A percentile compares a stretch with the other conserved stretches of the same genome.
phyloP scores from a whole-genome alignment of 2,329 filamentous ascomycete species.

The Xylaria sp. region DNA sequence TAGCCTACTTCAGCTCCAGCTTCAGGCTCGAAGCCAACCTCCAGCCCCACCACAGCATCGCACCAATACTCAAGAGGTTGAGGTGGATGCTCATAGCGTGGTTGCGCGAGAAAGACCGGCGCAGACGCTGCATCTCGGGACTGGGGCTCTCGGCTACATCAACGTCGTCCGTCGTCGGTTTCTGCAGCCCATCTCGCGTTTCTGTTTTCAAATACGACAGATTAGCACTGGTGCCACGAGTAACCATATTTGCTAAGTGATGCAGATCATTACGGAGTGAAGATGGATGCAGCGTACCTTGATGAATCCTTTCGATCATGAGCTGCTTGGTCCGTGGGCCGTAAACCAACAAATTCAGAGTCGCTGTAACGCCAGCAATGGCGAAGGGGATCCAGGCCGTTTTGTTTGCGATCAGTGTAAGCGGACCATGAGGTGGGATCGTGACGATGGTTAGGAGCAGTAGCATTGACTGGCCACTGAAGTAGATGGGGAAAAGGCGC shows the following conservation, averaged over 20 bases:
- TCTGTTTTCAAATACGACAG: conserved; percentile 3
- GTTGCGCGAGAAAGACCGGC: conserved; percentile 48
- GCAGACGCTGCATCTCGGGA: conserved; percentile 44
- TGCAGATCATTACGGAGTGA: neutral
- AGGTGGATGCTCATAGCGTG: conserved; percentile 57
- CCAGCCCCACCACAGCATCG: conserved; percentile 48
- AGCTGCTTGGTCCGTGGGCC: conserved; percentile 50
- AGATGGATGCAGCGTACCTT: conserved; percentile 39
- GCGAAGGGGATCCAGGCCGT: conserved; percentile 50
- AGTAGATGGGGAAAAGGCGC: conserved; percentile 55
- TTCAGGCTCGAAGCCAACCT: conserved; percentile 43
- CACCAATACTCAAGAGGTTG: conserved; percentile 51
- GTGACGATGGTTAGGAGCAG: conserved; percentile 50
- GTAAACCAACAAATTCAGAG: conserved; percentile 51
- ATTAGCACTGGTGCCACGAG: conserved; percentile 6
- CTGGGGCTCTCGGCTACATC: conserved; percentile 29
- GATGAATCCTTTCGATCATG: conserved; percentile 49
- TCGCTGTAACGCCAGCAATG: conserved; percentile 46
- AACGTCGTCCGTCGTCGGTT: conserved; percentile 40
- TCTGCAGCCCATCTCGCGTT: conserved; percentile 11
- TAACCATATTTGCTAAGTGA: neutral
- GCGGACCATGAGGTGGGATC: conserved; percentile 47
- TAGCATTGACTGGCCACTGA: conserved; percentile 50
- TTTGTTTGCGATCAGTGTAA: conserved; percentile 46
- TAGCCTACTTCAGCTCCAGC: conserved; percentile 19